A percentile compares a stretch with the other conserved stretches of the same genome.
These are phyloP conservation scores for Conticribra weissflogii DNA, from an alignment of 108 stramenopile genomes.

Conservation along the genomic window DNA sequence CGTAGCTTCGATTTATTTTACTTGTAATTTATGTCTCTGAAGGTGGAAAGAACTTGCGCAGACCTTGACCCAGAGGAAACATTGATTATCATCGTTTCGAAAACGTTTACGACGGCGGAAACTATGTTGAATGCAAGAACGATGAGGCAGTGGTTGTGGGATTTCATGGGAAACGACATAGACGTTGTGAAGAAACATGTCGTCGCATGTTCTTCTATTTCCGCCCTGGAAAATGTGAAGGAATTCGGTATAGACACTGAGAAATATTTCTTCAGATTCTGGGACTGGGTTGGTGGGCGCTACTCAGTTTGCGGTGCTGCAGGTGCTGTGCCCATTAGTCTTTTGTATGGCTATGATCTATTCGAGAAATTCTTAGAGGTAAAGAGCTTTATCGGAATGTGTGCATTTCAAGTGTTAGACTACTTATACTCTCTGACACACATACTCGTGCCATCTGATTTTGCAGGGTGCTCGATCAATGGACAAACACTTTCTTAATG, in stretches of 20 bases:
- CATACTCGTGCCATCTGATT: too few relatives aligned
- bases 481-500: conserved; percentile 94
- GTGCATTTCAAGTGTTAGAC: neutral
- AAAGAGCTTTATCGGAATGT: conserved; percentile 1
- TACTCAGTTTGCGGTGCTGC: conserved; percentile 95
- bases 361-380: conserved; percentile 94
- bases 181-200: conserved; percentile 95
- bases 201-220: conserved; percentile 89
- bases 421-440: too few relatives aligned
- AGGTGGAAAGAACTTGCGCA: conserved; percentile 91
- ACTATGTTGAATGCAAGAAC: conserved; percentile 99
- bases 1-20: too few relatives aligned
- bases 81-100: conserved; percentile 95
- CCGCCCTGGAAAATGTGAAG: conserved; percentile 70
- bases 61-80: conserved; percentile 95
- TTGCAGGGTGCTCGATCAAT: conserved; percentile 92
- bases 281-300: conserved; percentile 98
- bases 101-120: conserved; percentile 99
- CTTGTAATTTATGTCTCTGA: too few relatives aligned
- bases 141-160: conserved; percentile 97
- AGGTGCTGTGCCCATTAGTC: conserved; percentile 92
- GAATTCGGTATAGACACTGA: conserved; percentile 93
- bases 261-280: conserved; percentile 91
- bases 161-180: conserved; percentile 90
- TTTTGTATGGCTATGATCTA: conserved; percentile 90